Percentiles rank a stretch among this genome's conserved stretches.
Evolutionary conservation across 2,329 filamentous ascomycete species (phyloP).

Genomic region (Curvularia spicifera): DNA sequence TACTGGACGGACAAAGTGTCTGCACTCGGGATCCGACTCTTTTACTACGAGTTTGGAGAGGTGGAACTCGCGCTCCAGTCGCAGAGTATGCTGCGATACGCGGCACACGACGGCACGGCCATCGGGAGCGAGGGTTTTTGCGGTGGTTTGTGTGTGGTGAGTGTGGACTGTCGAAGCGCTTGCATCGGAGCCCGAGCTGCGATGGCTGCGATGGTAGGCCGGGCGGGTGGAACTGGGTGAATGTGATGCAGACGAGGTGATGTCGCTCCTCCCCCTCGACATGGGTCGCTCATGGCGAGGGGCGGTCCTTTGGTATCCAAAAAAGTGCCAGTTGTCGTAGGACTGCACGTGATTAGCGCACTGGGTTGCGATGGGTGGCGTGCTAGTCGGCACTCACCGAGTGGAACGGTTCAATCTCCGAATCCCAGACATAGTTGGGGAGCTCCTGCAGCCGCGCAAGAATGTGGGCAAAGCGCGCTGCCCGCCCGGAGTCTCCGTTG

Average conservation of each 20-base stretch:
- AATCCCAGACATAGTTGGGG: conserved; percentile 49
- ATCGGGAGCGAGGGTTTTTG: conserved; percentile 51
- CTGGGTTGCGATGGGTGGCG: not conserved
- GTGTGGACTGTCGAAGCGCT: conserved; percentile 52
- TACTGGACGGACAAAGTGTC: conserved; percentile 80
- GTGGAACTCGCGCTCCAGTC: conserved; percentile 87
- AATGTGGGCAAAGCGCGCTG: conserved; percentile 42
- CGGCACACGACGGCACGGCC: conserved; percentile 73
- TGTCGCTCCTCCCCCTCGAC: conserved; percentile 36
- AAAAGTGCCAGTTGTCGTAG: conserved; percentile 83
- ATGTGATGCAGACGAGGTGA: conserved; percentile 35
- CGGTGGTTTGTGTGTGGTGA: conserved; percentile 56
- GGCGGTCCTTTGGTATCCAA: conserved; percentile 45
- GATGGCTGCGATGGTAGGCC: conserved; percentile 35
- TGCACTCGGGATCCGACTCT: conserved; percentile 72
- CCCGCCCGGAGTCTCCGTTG: conserved; percentile 18
- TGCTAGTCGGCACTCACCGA: conserved; percentile 43
- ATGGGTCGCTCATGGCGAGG: conserved; percentile 25
- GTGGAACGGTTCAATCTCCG: conserved; percentile 56
- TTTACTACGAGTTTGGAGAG: conserved; percentile 75
- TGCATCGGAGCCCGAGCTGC: conserved; percentile 46
- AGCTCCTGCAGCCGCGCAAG: conserved; percentile 48
- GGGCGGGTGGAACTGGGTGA: conserved; percentile 44
- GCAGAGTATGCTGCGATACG: conserved; percentile 79
- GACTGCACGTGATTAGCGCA: conserved; percentile 55